Evolutionary conservation across 257 asterid genomes (phyloP).

Genomic region (Echites panduratus): DNA sequence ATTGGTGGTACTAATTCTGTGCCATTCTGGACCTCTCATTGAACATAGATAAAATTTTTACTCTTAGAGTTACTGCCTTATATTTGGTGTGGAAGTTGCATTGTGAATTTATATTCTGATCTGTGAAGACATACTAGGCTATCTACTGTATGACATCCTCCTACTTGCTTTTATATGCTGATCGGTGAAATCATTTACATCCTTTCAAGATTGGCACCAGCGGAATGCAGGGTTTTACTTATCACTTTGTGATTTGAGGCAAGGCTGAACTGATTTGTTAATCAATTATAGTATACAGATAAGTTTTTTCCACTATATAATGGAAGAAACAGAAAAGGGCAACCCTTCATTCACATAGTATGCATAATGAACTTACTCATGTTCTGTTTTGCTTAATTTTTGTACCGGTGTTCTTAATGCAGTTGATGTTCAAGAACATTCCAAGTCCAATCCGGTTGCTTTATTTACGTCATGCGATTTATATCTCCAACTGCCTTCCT

Average conservation of each 20-base stretch:
- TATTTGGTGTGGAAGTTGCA: neutral
- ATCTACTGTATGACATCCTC: neutral
- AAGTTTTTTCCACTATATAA: neutral
- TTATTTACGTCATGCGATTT: conserved; percentile 14
- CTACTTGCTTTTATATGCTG: neutral
- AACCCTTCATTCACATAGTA: neutral
- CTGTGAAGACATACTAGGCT: neutral
- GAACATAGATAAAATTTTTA: no score
- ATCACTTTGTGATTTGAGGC: neutral
- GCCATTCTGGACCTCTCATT: neutral
- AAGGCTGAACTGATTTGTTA: neutral
- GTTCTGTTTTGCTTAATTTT: neutral
- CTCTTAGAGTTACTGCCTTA: neutral
- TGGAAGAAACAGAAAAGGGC: neutral
- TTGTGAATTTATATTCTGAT: neutral
- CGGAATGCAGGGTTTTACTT: no score
- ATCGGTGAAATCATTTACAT: neutral
- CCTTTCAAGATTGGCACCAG: neutral
- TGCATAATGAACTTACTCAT: neutral
- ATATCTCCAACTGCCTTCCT: conserved; percentile 11
- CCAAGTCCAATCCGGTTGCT: conserved; percentile 15
- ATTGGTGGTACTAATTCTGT: neutral
- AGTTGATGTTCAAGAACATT: conserved; percentile 28
- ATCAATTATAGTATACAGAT: no score
- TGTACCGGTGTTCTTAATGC: conserved; percentile 17